Evolutionary conservation across 257 asterid species (phyloP).

Genomic region (Avicennia marina): DNA sequence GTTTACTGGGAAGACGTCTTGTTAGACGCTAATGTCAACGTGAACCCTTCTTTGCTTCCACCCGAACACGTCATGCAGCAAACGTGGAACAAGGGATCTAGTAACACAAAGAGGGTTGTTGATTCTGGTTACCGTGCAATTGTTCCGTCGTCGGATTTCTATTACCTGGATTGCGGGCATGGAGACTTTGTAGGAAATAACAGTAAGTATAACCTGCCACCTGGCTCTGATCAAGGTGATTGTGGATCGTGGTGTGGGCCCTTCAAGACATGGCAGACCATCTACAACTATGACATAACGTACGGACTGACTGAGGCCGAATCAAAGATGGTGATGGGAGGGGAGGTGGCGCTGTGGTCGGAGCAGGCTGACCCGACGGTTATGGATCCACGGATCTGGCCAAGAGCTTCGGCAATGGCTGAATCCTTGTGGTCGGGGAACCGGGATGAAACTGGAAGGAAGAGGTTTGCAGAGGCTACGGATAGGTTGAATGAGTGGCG

Average conservation of each 20-base stretch:
- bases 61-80: slow-evolving; percentile 56
- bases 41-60: slow-evolving; percentile 55
- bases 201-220: slow-evolving; percentile 50
- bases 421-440: slow-evolving; percentile 92
- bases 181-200: slow-evolving; percentile 75
- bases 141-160: slow-evolving; percentile 71
- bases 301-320: slow-evolving; percentile 53
- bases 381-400: slow-evolving; percentile 84
- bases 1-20: slow-evolving; percentile 93
- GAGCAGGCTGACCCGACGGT: slow-evolving; percentile 90
- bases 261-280: slow-evolving; percentile 81
- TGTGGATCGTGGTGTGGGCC: slow-evolving; percentile 98
- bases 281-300: slow-evolving; percentile 78
- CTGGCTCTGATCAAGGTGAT: slow-evolving; percentile 48
- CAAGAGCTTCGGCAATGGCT: slow-evolving; percentile 79
- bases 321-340: slow-evolving; percentile 70
- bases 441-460: slow-evolving; percentile 54
- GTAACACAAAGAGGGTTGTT: slow-evolving; percentile 59
- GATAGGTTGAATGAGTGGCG: slow-evolving; percentile 91
- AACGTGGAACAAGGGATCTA: slow-evolving; percentile 83
- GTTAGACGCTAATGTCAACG: slow-evolving; percentile 43
- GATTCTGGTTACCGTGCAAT: slow-evolving; percentile 63
- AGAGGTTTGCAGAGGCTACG: slow-evolving; percentile 78
- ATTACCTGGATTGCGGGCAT: slow-evolving; percentile 91
- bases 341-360: slow-evolving; percentile 90